phyloP scores from a whole-genome alignment of 1,139 yeast genomes.

The Saccharomycopsis hybrid region DNA sequence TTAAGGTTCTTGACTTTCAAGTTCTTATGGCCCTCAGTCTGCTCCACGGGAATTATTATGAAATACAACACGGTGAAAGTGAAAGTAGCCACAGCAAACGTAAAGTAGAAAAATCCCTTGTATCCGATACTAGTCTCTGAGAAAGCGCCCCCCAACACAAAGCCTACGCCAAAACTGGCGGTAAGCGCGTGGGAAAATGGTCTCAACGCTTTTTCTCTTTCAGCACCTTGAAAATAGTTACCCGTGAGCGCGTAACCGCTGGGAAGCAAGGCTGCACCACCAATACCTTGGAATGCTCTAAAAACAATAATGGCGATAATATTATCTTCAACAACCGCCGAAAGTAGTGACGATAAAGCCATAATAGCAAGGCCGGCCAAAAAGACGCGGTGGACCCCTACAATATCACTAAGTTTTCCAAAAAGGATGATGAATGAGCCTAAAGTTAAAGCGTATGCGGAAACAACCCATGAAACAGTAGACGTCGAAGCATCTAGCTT shows the following conservation, averaged over 20 bases:
- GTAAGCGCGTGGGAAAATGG: conserved; percentile 27
- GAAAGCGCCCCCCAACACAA: conserved; percentile 34
- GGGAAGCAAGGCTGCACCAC: conserved; percentile 32
- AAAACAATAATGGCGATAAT: conserved; percentile 29
- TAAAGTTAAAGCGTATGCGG: conserved; percentile 32
- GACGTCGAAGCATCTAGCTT: conserved; percentile 25
- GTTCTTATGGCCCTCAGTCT: conserved; percentile 23
- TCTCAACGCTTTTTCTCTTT: conserved; percentile 27
- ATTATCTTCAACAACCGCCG: conserved; percentile 27
- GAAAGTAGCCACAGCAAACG: conserved; percentile 26
- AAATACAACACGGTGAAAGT: conserved; percentile 23
- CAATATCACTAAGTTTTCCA: conserved; percentile 32
- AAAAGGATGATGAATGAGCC: conserved; percentile 32
- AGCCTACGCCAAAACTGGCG: conserved; percentile 30
- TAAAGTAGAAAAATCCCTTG: conserved; percentile 28
- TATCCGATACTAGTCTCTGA: conserved; percentile 28
- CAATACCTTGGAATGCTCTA: conserved; percentile 34
- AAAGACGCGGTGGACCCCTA: conserved; percentile 30
- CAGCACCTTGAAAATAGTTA: conserved; percentile 28
- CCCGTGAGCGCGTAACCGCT: conserved; percentile 29
- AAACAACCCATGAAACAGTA: conserved; percentile 30
- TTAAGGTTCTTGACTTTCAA: conserved; percentile 26
- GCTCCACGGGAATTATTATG: conserved; percentile 26
- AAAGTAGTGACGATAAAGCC: conserved; percentile 27
- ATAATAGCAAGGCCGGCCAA: conserved; percentile 23